phyloP scores from a whole-genome alignment of 306 rosid genomes.

The Amphicarpaea edgeworthii region DNA sequence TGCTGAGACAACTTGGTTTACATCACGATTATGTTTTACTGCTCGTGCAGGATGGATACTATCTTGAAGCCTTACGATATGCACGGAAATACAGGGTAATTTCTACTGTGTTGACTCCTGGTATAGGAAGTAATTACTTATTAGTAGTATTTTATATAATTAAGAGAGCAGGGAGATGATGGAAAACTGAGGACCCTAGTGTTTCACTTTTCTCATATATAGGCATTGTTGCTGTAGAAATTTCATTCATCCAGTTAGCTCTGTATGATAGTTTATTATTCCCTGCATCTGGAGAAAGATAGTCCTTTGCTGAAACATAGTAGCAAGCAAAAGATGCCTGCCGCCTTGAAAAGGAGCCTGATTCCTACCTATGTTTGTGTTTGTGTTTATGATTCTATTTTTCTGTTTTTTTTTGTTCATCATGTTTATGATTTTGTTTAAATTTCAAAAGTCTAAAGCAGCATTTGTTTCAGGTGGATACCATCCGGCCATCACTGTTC shows the following conservation, averaged over 20 bases:
- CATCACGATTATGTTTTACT: constrained; percentile 85
- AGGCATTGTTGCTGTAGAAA: constrained; percentile 15
- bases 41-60: constrained; percentile 91
- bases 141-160: constrained; percentile 31
- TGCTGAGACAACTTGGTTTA: constrained; percentile 92
- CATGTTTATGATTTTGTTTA: constrained; percentile 21
- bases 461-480: constrained; percentile 73
- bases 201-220: constrained; percentile 35
- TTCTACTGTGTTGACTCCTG: constrained; percentile 38
- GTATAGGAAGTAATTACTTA: constrained; percentile 1
- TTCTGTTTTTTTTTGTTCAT: too few species aligned
- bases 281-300: constrained; percentile 3
- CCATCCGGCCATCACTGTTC: constrained; percentile 84
- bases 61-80: constrained; percentile 90
- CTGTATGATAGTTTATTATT: constrained; percentile 25
- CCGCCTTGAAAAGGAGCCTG: too few species aligned
- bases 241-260: constrained; percentile 32
- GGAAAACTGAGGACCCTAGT: constrained; percentile 27
- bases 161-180: not conserved
- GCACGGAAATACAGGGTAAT: constrained; percentile 81
- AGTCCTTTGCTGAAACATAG: constrained; percentile 30
- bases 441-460: constrained; percentile 6
- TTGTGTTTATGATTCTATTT: constrained; percentile 22
- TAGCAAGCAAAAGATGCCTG: too few species aligned
- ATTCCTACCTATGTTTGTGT: too few species aligned